A percentile compares a stretch with the other conserved stretches of the same genome.
Evolutionary conservation across 805 yeast genomes (phyloP).

Genomic region (Deakozyma indianensis): DNA sequence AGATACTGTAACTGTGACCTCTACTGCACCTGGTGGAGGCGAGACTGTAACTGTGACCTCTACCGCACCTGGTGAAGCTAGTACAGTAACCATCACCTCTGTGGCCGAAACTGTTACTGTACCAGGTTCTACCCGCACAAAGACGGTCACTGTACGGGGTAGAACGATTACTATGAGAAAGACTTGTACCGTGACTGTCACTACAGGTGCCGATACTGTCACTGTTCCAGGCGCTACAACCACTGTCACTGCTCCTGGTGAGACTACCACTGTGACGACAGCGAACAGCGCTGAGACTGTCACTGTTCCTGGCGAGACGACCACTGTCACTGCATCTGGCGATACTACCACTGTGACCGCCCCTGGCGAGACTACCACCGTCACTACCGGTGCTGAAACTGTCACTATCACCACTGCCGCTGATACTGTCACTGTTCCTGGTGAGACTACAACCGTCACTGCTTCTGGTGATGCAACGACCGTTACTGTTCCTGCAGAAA

Average conservation of each 20-base stretch:
- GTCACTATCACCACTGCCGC: neutral
- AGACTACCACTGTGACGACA: neutral
- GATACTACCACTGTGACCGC: neutral
- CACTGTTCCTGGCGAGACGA: neutral
- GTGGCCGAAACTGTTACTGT: neutral
- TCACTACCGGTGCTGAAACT: neutral
- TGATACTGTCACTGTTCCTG: neutral
- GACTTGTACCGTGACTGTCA: neutral
- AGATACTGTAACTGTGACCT: neutral
- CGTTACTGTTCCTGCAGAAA: neutral
- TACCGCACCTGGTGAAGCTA: neutral
- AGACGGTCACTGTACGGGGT: too few species aligned
- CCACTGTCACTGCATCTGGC: neutral
- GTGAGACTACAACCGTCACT: conserved; percentile 3
- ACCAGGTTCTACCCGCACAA: neutral
- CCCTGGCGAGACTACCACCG: neutral
- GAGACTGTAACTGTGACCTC: neutral
- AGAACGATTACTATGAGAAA: too few species aligned
- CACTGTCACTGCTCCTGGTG: neutral
- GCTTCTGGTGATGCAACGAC: neutral
- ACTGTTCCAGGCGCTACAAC: neutral
- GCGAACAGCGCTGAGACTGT: neutral
- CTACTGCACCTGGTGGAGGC: neutral
- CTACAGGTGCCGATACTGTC: neutral
- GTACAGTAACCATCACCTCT: neutral